Base-by-base conservation (phyloP, 495 filamentous ascomycete genomes). In the Penicillium egyptiacum region DNA sequence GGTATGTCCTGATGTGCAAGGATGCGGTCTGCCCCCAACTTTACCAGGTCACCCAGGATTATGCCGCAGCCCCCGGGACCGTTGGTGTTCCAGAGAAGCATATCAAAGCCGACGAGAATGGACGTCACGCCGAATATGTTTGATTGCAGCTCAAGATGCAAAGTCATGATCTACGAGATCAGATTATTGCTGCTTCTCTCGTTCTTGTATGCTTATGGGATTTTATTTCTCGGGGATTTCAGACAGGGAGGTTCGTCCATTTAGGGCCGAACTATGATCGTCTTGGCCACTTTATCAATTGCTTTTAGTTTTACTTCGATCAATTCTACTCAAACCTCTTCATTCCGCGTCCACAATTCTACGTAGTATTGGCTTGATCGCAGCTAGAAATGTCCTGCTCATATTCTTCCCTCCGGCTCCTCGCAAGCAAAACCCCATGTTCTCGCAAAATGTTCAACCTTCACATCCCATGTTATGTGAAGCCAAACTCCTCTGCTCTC, bases 401-500 rank as follows among this genome's bases (percentile, higher is more conserved):
- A 14, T 42, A 46, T 8, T 33, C 67, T 1, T 52, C 69, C 12
- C 59, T 73, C 14, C 72, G 71, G 43, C 62, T 74, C 17, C 22
- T 74, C 40, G 52, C 52, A 22, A 44, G 33, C 39, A 57, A 48
- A 20, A 48, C 45, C 31, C 47, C 19, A 45, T 31, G 19, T 41
- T 49, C 57, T 17, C 17, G n/a, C 30, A 46, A 35, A 17, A 39
- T 26, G 23, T 74, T 70, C 48, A 70, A 53, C 45, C 72, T 81
- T 11, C 71, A 77, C n/a, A 65, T 81, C 26, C 60, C 73, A 26
- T 89, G 86, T 69, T 80, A 81, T 59, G 82, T 88, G 51, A 87
- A 87, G 45, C 82, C 86, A 12, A 83, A 83, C n/a, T 80, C 79
- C 7, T 84, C 77, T 53, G 80, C 80, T n/a, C 71, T 75, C 42